These are phyloP conservation scores for Epichloe baconii DNA, from an alignment of 2,329 filamentous ascomycete species.

Conservation along the genomic window DNA sequence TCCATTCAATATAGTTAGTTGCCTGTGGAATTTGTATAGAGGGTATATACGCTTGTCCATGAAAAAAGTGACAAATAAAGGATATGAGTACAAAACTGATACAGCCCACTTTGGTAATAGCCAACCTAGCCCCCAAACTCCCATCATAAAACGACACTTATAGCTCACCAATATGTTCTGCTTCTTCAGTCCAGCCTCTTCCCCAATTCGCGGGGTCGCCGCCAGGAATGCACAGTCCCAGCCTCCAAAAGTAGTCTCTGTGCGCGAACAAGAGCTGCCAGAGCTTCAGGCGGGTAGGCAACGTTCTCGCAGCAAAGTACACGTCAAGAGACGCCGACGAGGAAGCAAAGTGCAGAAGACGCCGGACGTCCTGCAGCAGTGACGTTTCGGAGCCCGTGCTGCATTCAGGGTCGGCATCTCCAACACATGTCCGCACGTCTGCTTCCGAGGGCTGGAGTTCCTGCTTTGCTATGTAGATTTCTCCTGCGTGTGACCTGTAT, in stretches of 20 bases:
- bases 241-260: slow-evolving; percentile 89
- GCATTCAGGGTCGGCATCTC: slow-evolving; percentile 58
- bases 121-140: not conserved
- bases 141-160: slow-evolving; percentile 8
- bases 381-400: slow-evolving; percentile 46
- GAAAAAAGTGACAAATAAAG: not conserved
- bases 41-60: not conserved
- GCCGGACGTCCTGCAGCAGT: slow-evolving; percentile 14
- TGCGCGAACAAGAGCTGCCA: slow-evolving; percentile 92
- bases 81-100: not conserved
- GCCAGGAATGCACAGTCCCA: slow-evolving; percentile 79
- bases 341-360: slow-evolving; percentile 12
- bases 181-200: slow-evolving; percentile 5
- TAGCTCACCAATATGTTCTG: slow-evolving; percentile 18
- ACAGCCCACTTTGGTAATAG: not conserved
- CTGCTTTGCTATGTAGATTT: slow-evolving; percentile 70
- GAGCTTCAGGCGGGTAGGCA: slow-evolving; percentile 52
- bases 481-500: slow-evolving; percentile 71
- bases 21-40: too few relatives aligned
- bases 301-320: slow-evolving; percentile 29
- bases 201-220: slow-evolving; percentile 60
- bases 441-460: slow-evolving; percentile 52
- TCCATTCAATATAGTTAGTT: too few relatives aligned
- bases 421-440: slow-evolving; percentile 60
- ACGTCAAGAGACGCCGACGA: slow-evolving; percentile 14